phyloP scores from a whole-genome alignment of 2,329 filamentous ascomycete genomes.

The Calonectria honghensis region DNA sequence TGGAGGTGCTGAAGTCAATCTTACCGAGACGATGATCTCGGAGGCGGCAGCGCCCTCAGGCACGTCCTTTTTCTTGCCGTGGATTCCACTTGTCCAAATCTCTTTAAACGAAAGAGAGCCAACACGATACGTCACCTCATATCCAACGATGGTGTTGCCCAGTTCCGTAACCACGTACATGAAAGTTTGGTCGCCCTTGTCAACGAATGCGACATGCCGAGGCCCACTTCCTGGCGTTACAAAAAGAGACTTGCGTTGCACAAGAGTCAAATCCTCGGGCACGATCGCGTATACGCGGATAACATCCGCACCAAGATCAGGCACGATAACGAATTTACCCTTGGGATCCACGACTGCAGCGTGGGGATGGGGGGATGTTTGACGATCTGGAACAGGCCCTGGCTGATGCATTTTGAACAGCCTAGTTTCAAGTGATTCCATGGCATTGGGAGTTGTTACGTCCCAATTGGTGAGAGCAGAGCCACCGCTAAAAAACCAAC shows the following conservation, averaged over 20 bases:
- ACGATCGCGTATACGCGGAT: slow-evolving; percentile 73
- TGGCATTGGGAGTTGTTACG: slow-evolving; percentile 61
- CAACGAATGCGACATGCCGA: slow-evolving; percentile 77
- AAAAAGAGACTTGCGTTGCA: slow-evolving; percentile 62
- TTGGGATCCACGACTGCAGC: slow-evolving; percentile 80
- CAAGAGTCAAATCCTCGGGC: slow-evolving; percentile 65
- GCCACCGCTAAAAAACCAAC: slow-evolving; percentile 56
- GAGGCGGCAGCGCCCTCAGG: slow-evolving; percentile 68
- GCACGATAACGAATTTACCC: slow-evolving; percentile 76
- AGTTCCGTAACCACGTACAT: slow-evolving; percentile 79
- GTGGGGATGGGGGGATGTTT: slow-evolving; percentile 78
- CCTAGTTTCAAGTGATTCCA: slow-evolving; percentile 62
- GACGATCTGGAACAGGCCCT: slow-evolving; percentile 65
- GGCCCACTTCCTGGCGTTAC: slow-evolving; percentile 76
- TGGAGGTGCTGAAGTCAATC: slow-evolving; percentile 52
- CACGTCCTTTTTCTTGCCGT: slow-evolving; percentile 65
- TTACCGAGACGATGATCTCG: slow-evolving; percentile 76
- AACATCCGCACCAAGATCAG: slow-evolving; percentile 80
- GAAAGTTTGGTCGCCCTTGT: slow-evolving; percentile 66
- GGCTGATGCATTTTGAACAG: slow-evolving; percentile 63
- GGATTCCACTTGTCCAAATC: slow-evolving; percentile 68
- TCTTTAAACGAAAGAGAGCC: slow-evolving; percentile 66
- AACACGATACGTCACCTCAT: slow-evolving; percentile 71
- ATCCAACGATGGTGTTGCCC: slow-evolving; percentile 73
- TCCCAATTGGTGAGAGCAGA: slow-evolving; percentile 68